phyloP scores from a whole-genome alignment of 352 stramenopile species.

The Phytophthora ohioensis region DNA sequence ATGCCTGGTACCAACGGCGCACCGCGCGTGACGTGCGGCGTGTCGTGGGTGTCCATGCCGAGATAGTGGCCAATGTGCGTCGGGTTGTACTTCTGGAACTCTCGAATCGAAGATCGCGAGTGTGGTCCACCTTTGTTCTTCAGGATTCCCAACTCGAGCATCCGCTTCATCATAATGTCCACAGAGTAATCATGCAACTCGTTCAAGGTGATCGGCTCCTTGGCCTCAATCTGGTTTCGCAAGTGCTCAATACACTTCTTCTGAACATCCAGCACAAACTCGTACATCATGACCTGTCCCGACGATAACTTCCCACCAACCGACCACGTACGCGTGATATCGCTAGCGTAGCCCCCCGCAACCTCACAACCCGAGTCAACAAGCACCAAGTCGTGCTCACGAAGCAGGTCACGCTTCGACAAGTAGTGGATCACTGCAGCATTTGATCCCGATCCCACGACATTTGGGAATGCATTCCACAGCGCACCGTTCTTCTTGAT shows the following conservation, averaged over 20 bases:
- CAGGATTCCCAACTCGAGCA: slow-evolving; percentile 74
- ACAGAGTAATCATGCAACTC: slow-evolving; percentile 81
- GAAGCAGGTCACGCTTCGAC: slow-evolving; percentile 70
- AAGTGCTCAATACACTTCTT: slow-evolving; percentile 76
- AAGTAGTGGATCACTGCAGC: slow-evolving; percentile 89
- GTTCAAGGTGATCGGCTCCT: slow-evolving; percentile 71
- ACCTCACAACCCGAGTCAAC: slow-evolving; percentile 87
- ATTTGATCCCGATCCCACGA: slow-evolving; percentile 81
- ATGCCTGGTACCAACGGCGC: slow-evolving; percentile 72
- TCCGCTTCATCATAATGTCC: slow-evolving; percentile 69
- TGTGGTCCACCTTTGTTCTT: slow-evolving; percentile 35
- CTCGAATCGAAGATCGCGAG: slow-evolving; percentile 48
- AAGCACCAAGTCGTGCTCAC: slow-evolving; percentile 78
- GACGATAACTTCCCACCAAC: slow-evolving; percentile 54
- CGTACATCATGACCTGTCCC: slow-evolving; percentile 73
- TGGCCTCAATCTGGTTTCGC: slow-evolving; percentile 47
- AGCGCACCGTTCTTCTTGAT: slow-evolving; percentile 80
- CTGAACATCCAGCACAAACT: slow-evolving; percentile 83
- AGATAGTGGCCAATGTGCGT: slow-evolving; percentile 89
- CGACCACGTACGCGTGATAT: slow-evolving; percentile 87
- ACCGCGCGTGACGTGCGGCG: slow-evolving; percentile 69
- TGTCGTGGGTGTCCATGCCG: slow-evolving; percentile 88
- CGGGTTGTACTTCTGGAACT: slow-evolving; percentile 88
- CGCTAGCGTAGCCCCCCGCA: slow-evolving; percentile 78
- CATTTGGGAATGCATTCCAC: slow-evolving; percentile 85